A percentile compares a stretch with the other conserved stretches of the same genome.
Evolutionary conservation across 768 basidiomycete genomes (phyloP).

Genomic region (Crassisporium funariophilum): DNA sequence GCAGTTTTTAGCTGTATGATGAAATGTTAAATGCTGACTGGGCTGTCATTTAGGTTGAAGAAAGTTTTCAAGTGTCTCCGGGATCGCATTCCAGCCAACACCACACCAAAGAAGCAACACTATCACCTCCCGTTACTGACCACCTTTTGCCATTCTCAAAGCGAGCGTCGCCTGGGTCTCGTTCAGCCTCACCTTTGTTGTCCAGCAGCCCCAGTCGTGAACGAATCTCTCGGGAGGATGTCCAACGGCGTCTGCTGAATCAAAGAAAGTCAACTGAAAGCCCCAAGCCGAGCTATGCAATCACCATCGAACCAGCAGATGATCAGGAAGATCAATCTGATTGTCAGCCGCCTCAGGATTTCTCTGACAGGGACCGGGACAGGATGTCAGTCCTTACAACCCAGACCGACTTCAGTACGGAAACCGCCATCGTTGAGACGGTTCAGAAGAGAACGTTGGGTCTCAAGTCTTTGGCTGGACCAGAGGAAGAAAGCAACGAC

Average conservation of each 20-base stretch:
- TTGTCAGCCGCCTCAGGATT: slow-evolving; percentile 5
- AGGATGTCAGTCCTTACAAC: slow-evolving; percentile 40
- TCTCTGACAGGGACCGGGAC: slow-evolving; percentile 38
- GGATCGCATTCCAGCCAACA: slow-evolving; percentile 1
- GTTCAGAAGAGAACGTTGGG: slow-evolving; percentile 43
- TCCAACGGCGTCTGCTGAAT: slow-evolving; percentile 25
- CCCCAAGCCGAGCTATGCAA: background rate
- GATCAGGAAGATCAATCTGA: background rate
- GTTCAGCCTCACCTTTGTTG: slow-evolving; percentile 24
- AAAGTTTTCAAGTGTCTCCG: slow-evolving; percentile 8
- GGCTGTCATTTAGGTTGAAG: slow-evolving; percentile 13
- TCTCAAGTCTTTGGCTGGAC: slow-evolving; percentile 16
- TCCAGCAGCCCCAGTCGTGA: slow-evolving; percentile 20
- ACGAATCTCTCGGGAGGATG: slow-evolving; percentile 28
- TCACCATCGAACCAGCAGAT: slow-evolving; percentile 4
- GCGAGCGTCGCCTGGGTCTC: slow-evolving; percentile 21
- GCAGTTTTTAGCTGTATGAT: no score
- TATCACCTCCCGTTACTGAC: slow-evolving; percentile 12
- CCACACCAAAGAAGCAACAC: background rate
- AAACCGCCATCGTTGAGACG: slow-evolving; percentile 50
- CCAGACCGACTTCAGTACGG: slow-evolving; percentile 47
- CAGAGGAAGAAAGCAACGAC: slow-evolving; percentile 28
- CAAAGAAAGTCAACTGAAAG: slow-evolving; percentile 14
- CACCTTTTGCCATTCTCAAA: slow-evolving; percentile 13
- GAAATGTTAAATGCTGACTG: no score